These are phyloP conservation scores for Trichomonas tenax DNA, from an alignment of 208 protist genomes.

Conservation along the genomic window DNA sequence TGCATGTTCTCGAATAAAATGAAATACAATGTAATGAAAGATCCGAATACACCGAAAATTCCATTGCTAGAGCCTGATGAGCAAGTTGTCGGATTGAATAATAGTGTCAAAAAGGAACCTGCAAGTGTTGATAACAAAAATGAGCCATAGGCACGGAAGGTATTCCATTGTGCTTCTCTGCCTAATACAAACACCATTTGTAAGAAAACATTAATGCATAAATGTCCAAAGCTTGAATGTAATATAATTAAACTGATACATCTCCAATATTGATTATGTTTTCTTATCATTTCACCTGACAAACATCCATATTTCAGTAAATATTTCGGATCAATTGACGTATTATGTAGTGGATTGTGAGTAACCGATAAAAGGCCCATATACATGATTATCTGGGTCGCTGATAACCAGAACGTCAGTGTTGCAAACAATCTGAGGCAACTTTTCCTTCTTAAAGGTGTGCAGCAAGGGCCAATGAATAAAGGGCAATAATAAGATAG, in stretches of 20 bases:
- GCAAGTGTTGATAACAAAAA: not conserved
- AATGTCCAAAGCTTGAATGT: not conserved
- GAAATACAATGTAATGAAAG: not conserved
- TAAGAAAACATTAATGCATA: not conserved
- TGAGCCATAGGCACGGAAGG: not conserved
- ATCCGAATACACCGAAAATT: constrained; percentile 3
- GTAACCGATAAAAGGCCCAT: no score
- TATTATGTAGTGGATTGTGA: not conserved
- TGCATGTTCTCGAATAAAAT: not conserved
- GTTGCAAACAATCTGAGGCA: not conserved
- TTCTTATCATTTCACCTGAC: not conserved
- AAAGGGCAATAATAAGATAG: not conserved
- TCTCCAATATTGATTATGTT: not conserved
- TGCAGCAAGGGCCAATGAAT: not conserved
- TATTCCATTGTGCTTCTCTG: not conserved
- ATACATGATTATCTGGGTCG: not conserved
- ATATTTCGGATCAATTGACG: not conserved
- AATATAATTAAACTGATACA: not conserved
- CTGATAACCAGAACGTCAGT: not conserved
- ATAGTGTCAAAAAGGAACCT: not conserved
- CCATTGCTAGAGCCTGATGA: not conserved
- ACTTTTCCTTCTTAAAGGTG: not conserved
- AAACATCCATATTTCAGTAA: not conserved
- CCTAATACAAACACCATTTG: not conserved
- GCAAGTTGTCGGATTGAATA: not conserved